Conservation (phyloP, 352 stramenopile genomes). For the Plasmopara halstedii region DNA sequence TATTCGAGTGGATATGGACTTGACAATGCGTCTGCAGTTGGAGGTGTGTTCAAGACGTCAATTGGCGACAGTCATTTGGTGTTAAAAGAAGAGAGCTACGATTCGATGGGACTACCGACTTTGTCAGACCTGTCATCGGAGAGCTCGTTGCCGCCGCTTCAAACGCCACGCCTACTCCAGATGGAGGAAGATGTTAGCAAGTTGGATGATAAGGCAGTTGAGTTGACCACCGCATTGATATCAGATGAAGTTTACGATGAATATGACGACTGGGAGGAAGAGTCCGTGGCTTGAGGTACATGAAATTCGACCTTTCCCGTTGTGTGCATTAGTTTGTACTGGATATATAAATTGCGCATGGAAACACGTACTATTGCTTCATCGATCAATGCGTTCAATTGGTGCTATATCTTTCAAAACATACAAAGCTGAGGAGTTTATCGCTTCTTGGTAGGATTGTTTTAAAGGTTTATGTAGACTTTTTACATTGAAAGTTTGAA, state of each 20-base stretch:
- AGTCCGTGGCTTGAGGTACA: conserved; percentile 24
- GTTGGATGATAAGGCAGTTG: not conserved
- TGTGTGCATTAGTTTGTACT: too few species aligned
- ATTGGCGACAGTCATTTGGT: not conserved
- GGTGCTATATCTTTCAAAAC: too few species aligned
- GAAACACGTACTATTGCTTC: too few species aligned
- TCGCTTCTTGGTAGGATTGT: too few species aligned
- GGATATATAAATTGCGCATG: too few species aligned
- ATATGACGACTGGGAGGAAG: conserved; percentile 63
- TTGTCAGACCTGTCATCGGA: conserved; percentile 17
- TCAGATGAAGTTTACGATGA: conserved; percentile 50
- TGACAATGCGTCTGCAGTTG: conserved; percentile 32
- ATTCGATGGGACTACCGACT: conserved; percentile 49
- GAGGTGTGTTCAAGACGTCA: conserved; percentile 14
- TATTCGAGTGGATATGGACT: conserved; percentile 65
- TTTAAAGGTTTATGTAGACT: too few species aligned
- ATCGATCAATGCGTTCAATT: too few species aligned
- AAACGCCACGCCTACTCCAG: not conserved
- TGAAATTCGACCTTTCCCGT: too few species aligned
- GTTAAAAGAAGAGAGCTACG: conserved; percentile 47
- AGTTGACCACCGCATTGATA: too few species aligned
- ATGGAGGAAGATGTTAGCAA: too few species aligned
- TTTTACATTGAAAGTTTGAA: too few species aligned
- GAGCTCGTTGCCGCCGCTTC: not conserved
- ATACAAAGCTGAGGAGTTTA: too few species aligned